phyloP scores from a whole-genome alignment of 2,329 filamentous ascomycete genomes.

The Cladorrhinum sp. region DNA sequence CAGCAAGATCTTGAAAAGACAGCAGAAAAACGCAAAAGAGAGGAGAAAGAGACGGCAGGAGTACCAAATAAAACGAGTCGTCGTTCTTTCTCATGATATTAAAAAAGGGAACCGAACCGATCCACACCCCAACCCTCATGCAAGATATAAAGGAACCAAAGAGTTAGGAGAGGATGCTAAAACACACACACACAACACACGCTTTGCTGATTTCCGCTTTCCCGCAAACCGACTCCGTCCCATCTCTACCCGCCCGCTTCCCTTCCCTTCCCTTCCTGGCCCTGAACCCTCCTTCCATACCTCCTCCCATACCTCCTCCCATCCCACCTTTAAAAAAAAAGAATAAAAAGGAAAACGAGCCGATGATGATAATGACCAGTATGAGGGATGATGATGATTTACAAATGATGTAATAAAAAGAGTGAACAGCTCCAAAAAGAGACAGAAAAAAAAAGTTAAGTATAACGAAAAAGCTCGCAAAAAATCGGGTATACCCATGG shows the following conservation, averaged over 20 bases:
- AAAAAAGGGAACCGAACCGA: not conserved
- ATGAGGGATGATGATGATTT: not conserved
- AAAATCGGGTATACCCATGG: not conserved
- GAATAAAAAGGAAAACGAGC: not conserved
- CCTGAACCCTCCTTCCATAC: not conserved
- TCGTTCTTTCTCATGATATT: not conserved
- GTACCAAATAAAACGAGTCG: not conserved
- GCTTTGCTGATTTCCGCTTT: not conserved
- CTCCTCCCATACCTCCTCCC: not conserved
- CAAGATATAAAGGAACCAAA: not conserved
- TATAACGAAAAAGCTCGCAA: too few species aligned
- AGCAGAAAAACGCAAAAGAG: too few species aligned
- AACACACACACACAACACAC: too few species aligned
- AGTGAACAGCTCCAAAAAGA: not conserved
- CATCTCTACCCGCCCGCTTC: not conserved
- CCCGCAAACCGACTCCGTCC: not conserved
- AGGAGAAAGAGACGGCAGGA: too few species aligned
- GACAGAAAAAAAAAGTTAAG: not conserved
- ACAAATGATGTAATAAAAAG: not conserved
- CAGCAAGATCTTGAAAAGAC: too few species aligned
- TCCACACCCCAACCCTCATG: not conserved
- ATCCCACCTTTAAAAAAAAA: not conserved
- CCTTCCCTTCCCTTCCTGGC: not conserved
- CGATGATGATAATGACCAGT: not conserved
- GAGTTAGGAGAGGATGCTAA: not conserved